Evolutionary conservation across 2,329 filamentous ascomycete genomes (phyloP).

Genomic region (Coniochaeta hoffmannii): DNA sequence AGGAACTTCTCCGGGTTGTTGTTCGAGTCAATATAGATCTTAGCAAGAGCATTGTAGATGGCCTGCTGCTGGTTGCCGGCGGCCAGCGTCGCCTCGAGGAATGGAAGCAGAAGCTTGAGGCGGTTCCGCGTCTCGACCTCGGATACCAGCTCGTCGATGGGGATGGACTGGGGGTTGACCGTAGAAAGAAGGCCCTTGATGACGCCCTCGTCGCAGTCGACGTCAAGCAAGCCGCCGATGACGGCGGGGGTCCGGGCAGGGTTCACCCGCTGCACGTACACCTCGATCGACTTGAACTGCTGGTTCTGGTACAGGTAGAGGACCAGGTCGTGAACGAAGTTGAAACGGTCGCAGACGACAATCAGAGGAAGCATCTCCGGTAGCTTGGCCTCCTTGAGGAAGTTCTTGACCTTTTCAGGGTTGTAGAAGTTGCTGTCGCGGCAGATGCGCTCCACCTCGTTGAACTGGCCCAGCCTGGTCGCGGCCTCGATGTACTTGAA

Average conservation of each 20-base stretch:
- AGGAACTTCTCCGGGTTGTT: constrained; percentile 97
- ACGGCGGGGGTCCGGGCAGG: constrained; percentile 85
- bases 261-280: constrained; percentile 96
- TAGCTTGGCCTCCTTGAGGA: constrained; percentile 91
- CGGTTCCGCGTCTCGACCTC: constrained; percentile 97
- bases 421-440: constrained; percentile 88
- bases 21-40: constrained; percentile 99
- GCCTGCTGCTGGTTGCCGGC: constrained; percentile 93
- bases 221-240: constrained; percentile 86
- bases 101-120: constrained; percentile 88
- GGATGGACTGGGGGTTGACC: constrained; percentile 76
- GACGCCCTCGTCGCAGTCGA: constrained; percentile 93
- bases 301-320: constrained; percentile 98
- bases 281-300: constrained; percentile 97
- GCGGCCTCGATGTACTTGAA: constrained; percentile 99
- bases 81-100: constrained; percentile 86
- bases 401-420: constrained; percentile 96
- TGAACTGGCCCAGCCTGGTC: constrained; percentile 85
- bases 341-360: constrained; percentile 98
- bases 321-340: constrained; percentile 95
- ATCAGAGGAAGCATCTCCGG: constrained; percentile 92
- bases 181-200: constrained; percentile 88
- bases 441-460: constrained; percentile 95
- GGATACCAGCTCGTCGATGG: constrained; percentile 85
- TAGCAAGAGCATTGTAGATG: constrained; percentile 93